phyloP scores from a whole-genome alignment of 495 filamentous ascomycete species.

The Astrocystis sublimbata region DNA sequence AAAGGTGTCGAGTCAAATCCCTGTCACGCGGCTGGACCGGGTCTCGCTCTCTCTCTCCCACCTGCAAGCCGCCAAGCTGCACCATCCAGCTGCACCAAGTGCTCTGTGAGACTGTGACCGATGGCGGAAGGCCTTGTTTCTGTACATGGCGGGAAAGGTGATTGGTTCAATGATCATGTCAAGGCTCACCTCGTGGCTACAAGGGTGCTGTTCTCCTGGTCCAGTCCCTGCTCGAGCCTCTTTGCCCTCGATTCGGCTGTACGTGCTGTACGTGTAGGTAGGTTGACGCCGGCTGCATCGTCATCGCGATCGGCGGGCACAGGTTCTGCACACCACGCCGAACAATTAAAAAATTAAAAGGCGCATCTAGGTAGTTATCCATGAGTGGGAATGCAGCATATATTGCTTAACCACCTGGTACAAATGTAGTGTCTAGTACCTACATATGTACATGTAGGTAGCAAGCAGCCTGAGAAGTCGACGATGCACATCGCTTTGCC shows the following conservation, averaged over 20 bases:
- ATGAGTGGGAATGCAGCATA: background rate
- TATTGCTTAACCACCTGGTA: no score
- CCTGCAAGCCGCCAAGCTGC: no score
- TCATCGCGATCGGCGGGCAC: constrained; percentile 10
- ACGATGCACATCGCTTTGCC: no score
- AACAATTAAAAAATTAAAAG: constrained; percentile 9
- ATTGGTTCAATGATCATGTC: background rate
- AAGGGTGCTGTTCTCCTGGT: background rate
- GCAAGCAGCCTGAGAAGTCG: no score
- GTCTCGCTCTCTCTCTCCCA: constrained; percentile 10
- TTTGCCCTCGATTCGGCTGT: background rate
- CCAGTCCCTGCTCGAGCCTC: background rate
- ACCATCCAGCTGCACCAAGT: background rate
- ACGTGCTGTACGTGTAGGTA: background rate
- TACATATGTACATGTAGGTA: no score
- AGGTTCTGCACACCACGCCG: background rate
- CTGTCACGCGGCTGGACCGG: constrained; percentile 11
- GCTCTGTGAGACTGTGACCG: background rate
- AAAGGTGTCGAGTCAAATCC: constrained; percentile 3
- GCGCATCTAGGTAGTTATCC: constrained; percentile 1
- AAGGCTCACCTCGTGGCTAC: constrained; percentile 17
- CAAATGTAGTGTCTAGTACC: constrained; percentile 15
- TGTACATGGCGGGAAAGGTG: background rate
- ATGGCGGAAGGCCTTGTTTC: constrained; percentile 9
- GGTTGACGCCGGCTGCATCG: background rate